phyloP scores from a whole-genome alignment of 2,329 filamentous ascomycete genomes.

The Xenoacremonium recifei region DNA sequence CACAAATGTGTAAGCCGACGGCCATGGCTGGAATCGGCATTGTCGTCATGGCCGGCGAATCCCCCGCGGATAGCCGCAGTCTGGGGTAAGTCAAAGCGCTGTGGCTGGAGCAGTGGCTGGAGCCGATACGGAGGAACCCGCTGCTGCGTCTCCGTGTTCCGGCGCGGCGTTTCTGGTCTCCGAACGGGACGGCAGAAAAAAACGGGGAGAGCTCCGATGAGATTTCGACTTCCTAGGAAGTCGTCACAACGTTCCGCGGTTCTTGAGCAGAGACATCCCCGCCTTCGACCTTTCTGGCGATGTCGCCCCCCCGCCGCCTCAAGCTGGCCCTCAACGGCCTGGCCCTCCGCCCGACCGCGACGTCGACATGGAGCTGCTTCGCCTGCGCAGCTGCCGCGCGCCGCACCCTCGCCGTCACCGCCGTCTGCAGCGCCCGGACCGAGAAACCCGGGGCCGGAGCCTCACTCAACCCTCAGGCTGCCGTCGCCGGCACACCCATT shows the following conservation, averaged over 20 bases:
- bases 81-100: constrained; percentile 22
- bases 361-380: constrained; percentile 37
- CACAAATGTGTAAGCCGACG: constrained; percentile 19
- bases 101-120: constrained; percentile 20
- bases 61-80: constrained; percentile 39
- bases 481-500: constrained; percentile 46
- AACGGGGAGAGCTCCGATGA: not conserved
- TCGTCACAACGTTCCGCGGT: too few relatives aligned
- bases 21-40: constrained; percentile 36
- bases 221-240: not conserved
- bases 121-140: constrained; percentile 18
- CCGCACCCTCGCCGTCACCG: constrained; percentile 45
- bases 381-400: constrained; percentile 55
- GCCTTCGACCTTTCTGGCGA: constrained; percentile 15
- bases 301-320: constrained; percentile 34
- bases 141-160: constrained; percentile 19
- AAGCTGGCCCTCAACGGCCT: constrained; percentile 27
- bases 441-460: constrained; percentile 36
- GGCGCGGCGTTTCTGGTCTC: constrained; percentile 12
- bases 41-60: constrained; percentile 27
- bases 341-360: constrained; percentile 33
- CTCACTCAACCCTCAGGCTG: constrained; percentile 36
- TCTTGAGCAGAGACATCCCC: too few relatives aligned
- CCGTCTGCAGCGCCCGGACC: constrained; percentile 27
- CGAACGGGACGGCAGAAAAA: constrained; percentile 4